Base-by-base conservation (phyloP, 768 basidiomycete genomes). In the Dioszegia aurantiaca region DNA sequence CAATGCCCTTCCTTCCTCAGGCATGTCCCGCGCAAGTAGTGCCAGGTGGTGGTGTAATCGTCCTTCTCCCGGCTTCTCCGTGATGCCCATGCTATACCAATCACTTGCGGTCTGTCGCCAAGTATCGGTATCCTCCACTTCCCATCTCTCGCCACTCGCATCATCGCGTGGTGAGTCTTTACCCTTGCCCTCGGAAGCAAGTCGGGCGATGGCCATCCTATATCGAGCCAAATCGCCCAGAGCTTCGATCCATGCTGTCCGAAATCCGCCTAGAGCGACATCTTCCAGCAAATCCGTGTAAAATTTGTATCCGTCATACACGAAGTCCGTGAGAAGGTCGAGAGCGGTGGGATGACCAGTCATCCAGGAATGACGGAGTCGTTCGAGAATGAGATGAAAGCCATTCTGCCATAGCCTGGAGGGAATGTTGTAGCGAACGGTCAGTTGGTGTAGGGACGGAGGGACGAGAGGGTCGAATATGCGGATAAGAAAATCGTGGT, bases 191-290 rank as follows among this genome's bases (percentile, higher is more conserved):
- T 30, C 44, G n/a, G 57, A 51, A n/a, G 88, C 81, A 82, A 91
- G 85, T 30, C 85, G 86, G n/a, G 90, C 88, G n/a, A 97, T 89
- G 1, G 87, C 87, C 89, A 95, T 94, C 49, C 88, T 84, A 75
- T 97, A 98, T 33, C 93, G 82, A 0, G 95, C 91, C 28, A 99
- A 82, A 77, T 99, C 95, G 23, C 95, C 95, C 16, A 99, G 85
- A 3, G 93, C 90, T 75, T 99, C 95, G 51, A 98, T 83, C 95
- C 95, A 99, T 17, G 86, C 86, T 1, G 83, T 80, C 58, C 86
- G 85, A 80, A 90, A 95, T 6, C 79, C 74, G 1, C 74, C 77
- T 43, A 98, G 82, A 0, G 80, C 81, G 9, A 82, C 84, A 72
- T 95, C 88, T 69, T 97, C 94, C 48, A 91, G 80, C 2, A 98